Evolutionary conservation across 2,329 filamentous ascomycete genomes (phyloP).

Genomic region (Pyricularia sp.): DNA sequence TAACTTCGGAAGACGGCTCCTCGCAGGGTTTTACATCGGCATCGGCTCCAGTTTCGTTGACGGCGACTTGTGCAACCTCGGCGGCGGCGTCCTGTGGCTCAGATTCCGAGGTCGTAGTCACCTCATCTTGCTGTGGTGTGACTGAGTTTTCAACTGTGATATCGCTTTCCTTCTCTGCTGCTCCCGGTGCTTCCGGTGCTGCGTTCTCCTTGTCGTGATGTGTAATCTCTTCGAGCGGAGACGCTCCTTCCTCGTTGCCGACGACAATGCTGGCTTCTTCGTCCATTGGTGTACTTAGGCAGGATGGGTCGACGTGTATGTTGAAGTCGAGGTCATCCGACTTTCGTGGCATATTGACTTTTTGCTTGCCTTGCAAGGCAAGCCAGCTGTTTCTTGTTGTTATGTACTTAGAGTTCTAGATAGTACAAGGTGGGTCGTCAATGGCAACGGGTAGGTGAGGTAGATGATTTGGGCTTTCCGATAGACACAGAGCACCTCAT

Average conservation of each 20-base stretch:
- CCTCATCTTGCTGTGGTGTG: neutral
- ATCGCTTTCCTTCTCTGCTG: neutral
- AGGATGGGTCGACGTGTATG: constrained; percentile 38
- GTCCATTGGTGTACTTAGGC: constrained; percentile 30
- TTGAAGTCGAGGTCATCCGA: constrained; percentile 31
- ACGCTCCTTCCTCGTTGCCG: constrained; percentile 9
- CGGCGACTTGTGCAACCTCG: neutral
- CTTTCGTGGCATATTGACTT: constrained; percentile 15
- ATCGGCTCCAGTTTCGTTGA: neutral
- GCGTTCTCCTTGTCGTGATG: constrained; percentile 2
- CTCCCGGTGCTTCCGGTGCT: neutral
- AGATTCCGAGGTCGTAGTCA: neutral
- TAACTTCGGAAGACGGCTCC: neutral
- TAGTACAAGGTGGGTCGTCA: neutral
- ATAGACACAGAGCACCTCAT: neutral
- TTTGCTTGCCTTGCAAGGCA: neutral
- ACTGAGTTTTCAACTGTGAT: neutral
- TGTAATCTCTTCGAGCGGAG: neutral
- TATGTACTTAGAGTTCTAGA: neutral
- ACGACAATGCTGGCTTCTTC: constrained; percentile 17
- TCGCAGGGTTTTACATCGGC: neutral
- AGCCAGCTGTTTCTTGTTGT: neutral
- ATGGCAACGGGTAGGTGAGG: neutral
- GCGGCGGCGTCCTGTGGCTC: neutral
- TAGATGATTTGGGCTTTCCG: neutral